A percentile compares a stretch with the other conserved stretches of the same genome.
These are phyloP conservation scores for Saccharomycopsis selenospora DNA, from an alignment of 805 yeast species.

Conservation along the genomic window DNA sequence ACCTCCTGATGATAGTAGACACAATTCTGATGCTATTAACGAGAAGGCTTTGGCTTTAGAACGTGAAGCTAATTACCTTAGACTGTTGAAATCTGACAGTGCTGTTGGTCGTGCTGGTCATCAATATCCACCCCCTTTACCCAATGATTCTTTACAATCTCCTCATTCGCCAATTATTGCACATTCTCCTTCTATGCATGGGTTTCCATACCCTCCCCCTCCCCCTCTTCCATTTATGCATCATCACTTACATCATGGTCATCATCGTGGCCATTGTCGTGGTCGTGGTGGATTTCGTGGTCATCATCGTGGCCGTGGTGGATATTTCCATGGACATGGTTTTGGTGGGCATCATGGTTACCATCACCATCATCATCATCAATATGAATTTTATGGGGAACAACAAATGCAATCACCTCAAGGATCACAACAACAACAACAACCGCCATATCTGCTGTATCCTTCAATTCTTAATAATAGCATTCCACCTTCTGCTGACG, in stretches of 20 bases:
- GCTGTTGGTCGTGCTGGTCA: not conserved
- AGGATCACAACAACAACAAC: not conserved
- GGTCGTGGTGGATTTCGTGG: too few species aligned
- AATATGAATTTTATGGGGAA: not conserved
- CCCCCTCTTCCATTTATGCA: too few species aligned
- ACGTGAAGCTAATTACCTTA: not conserved
- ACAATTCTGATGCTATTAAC: not conserved
- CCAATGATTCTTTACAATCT: not conserved
- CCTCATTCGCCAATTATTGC: constrained; percentile 19
- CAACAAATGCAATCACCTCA: not conserved
- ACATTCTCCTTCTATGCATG: too few species aligned
- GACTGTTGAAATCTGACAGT: not conserved
- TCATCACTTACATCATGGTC: constrained; percentile 13
- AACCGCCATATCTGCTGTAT: too few species aligned
- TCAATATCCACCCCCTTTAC: too few species aligned
- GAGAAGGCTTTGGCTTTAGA: constrained; percentile 2
- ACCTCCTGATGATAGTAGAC: too few species aligned
- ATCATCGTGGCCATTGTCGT: too few species aligned
- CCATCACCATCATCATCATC: not conserved
- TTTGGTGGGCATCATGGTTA: not conserved
- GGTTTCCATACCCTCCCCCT: not conserved
- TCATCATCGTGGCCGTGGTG: too few species aligned
- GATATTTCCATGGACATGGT: not conserved
- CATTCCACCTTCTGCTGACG: too few species aligned
- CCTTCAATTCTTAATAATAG: too few species aligned